Evolutionary conservation across 1,284 basidiomycete species (phyloP).

Genomic region (Marasmius sp.): DNA sequence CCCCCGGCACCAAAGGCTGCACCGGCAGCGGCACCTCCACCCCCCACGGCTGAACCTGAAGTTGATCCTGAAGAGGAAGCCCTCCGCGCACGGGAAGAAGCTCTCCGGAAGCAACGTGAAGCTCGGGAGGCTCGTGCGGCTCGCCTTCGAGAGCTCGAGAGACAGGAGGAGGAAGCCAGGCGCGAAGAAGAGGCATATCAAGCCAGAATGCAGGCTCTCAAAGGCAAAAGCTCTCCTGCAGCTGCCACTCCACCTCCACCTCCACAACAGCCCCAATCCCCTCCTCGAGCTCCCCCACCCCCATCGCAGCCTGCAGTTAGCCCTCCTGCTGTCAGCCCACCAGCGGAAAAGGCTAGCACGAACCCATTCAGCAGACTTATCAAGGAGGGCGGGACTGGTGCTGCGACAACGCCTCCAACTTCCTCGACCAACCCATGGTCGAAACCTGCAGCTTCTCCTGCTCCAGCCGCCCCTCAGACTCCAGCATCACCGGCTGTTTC

Average conservation of each 20-base stretch:
- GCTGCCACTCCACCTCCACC: slow-evolving; percentile 26
- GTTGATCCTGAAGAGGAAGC: slow-evolving; percentile 68
- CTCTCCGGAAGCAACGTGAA: slow-evolving; percentile 64
- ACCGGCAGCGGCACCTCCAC: slow-evolving; percentile 32
- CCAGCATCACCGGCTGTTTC: slow-evolving; percentile 19
- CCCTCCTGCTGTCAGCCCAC: slow-evolving; percentile 23
- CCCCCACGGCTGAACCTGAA: slow-evolving; percentile 35
- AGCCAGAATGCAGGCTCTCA: slow-evolving; percentile 47
- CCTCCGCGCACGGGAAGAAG: slow-evolving; percentile 63
- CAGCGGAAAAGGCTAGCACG: slow-evolving; percentile 43
- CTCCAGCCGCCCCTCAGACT: slow-evolving; percentile 30
- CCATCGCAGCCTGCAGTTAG: slow-evolving; percentile 26
- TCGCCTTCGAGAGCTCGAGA: slow-evolving; percentile 66
- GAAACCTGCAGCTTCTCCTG: slow-evolving; percentile 32
- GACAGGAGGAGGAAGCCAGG: slow-evolving; percentile 70
- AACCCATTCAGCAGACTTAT: slow-evolving; percentile 75
- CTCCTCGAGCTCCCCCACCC: slow-evolving; percentile 9
- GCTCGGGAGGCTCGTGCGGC: slow-evolving; percentile 63
- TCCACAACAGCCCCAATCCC: slow-evolving; percentile 9
- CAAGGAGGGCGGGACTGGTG: slow-evolving; percentile 40
- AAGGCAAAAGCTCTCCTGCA: slow-evolving; percentile 37
- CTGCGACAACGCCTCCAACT: slow-evolving; percentile 28
- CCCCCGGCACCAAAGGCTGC: slow-evolving; percentile 28
- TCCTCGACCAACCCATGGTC: slow-evolving; percentile 66
- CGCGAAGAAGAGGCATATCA: slow-evolving; percentile 62